Base-by-base conservation (phyloP, 768 basidiomycete species). In the Russula griseocarnosa region DNA sequence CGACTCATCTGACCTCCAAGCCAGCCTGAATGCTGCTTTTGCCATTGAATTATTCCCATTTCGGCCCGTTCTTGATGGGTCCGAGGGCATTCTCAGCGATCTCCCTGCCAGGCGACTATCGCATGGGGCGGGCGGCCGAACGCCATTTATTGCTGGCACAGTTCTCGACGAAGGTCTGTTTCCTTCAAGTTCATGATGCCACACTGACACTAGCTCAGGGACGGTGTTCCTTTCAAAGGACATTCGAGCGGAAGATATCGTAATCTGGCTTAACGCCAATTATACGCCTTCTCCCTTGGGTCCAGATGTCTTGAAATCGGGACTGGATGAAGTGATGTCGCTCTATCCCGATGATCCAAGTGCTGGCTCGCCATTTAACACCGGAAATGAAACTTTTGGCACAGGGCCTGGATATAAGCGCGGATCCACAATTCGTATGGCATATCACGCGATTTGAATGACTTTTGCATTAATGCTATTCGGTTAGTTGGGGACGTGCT, bases 91-190 rank as follows among this genome's bases (percentile, higher is more conserved):
- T 2, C 69, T 78, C 44, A 76, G 76, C 1, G 80, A 78, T 50
- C 64, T 74, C 11, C 75, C 78, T 7, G 79, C 79, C 3, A 70
- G 60, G 34, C 71, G 79, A 9, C 50, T 72, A 24, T 65, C 74
- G 55, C 4, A 67, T 55, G 66, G 77, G 0, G 71, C 71, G 0
- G 79, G 79, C 61, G 72, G 76, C 1, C 68, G 69, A 20, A 61
- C 81, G 3, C 80, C 81, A 0, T 79, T 80, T 65, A 81, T 82
- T 30, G 70, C 77, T 52, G 80, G 81, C 16, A 77, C 77, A 6
- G 75, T 73, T 63, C 70, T 77, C 5, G 80, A 82, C 67, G 81
- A 82, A 74, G 80, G 81, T 80, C 26, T n/a, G 20, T 22, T 42
- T 6, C 3, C 22, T 28, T 20, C 36, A n/a, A 28, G 9, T 32